Evolutionary conservation across 192 early-diverging fungal genomes (phyloP).

Genomic region (Phycomyces blakesleeanus): DNA sequence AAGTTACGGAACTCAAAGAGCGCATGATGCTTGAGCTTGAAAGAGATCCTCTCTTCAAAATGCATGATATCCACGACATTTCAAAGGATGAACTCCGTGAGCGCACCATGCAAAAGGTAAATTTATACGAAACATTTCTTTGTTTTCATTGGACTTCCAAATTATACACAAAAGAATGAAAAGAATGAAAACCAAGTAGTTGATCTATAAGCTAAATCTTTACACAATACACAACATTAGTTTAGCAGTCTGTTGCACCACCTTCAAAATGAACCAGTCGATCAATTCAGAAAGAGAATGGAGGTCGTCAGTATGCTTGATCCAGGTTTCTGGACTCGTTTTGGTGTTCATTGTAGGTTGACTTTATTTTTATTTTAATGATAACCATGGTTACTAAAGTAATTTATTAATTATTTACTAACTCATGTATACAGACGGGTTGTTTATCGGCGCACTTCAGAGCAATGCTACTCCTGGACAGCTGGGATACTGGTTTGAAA

Average conservation of each 20-base stretch:
- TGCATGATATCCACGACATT: constrained; percentile 77
- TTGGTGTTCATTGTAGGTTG: constrained; percentile 75
- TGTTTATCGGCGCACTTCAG: constrained; percentile 85
- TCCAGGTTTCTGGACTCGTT: constrained; percentile 86
- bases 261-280: constrained; percentile 66
- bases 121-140: no score
- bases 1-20: constrained; percentile 65
- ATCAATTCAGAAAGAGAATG: constrained; percentile 72
- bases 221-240: constrained; percentile 13
- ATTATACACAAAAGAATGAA: no score
- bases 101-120: constrained; percentile 82
- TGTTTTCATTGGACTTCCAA: no score
- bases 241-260: constrained; percentile 67
- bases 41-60: constrained; percentile 77
- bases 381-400: no score
- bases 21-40: constrained; percentile 82
- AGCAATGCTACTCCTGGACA: constrained; percentile 82
- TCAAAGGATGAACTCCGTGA: constrained; percentile 72
- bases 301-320: constrained; percentile 77
- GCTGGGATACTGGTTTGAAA: constrained; percentile 79
- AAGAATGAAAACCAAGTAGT: not conserved
- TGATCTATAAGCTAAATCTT: not conserved
- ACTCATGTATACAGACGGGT: no score
- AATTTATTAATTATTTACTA: no score
- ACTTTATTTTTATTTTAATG: not conserved